These are phyloP conservation scores for Exobasidium cylindrosporum DNA, from an alignment of 1,284 basidiomycete genomes.

Conservation along the genomic window DNA sequence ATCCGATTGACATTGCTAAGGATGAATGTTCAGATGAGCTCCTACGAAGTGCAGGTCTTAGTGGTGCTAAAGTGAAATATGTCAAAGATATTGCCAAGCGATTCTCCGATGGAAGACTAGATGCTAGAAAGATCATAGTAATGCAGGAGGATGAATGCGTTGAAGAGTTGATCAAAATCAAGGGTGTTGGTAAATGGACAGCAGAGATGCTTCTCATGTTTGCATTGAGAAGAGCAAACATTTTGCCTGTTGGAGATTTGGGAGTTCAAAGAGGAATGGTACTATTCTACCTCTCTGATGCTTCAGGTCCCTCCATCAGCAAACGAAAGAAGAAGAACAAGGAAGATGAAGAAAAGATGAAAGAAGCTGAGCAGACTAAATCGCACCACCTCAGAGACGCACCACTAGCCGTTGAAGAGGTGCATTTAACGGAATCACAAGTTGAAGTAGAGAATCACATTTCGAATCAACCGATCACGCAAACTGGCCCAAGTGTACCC, in stretches of 20 bases:
- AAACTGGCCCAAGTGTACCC: background rate
- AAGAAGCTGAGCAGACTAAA: background rate
- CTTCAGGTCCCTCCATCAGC: constrained; percentile 30
- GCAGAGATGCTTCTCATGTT: constrained; percentile 55
- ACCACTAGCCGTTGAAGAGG: background rate
- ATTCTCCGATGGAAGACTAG: constrained; percentile 47
- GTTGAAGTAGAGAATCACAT: background rate
- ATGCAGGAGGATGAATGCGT: constrained; percentile 44
- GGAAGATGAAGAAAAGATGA: constrained; percentile 7
- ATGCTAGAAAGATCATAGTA: constrained; percentile 37
- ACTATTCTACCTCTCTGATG: constrained; percentile 37
- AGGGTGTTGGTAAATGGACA: constrained; percentile 52
- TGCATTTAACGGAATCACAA: background rate
- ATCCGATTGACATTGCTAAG: constrained; percentile 31
- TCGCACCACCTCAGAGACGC: background rate
- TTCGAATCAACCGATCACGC: background rate
- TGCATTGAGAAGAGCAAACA: constrained; percentile 45
- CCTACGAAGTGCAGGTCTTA: constrained; percentile 44
- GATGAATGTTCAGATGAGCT: constrained; percentile 23
- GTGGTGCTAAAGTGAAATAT: constrained; percentile 48
- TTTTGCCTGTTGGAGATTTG: constrained; percentile 48
- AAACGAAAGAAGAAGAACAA: background rate
- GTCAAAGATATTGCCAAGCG: constrained; percentile 44
- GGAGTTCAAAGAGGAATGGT: constrained; percentile 53
- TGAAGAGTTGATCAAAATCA: constrained; percentile 57